A percentile compares a stretch with the other conserved stretches of the same genome.
These are phyloP conservation scores for Scutellaria baicalensis DNA, from an alignment of 257 asterid species.

Conservation along the genomic window DNA sequence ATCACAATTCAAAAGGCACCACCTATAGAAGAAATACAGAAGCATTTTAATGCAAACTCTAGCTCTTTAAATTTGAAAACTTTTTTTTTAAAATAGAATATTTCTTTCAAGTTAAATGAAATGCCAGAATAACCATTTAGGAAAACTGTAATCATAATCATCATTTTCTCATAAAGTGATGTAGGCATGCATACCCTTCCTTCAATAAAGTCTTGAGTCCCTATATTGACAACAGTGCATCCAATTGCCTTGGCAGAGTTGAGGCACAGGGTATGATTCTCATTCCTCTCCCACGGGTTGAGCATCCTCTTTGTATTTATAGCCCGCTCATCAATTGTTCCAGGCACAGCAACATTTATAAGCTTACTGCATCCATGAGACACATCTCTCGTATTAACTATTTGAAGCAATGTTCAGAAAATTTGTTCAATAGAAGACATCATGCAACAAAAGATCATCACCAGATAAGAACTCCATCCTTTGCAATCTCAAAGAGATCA, in stretches of 20 bases:
- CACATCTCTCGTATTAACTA: not conserved
- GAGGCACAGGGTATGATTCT: constrained; percentile 95
- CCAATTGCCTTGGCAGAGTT: constrained; percentile 99
- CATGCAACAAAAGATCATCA: constrained; percentile 21
- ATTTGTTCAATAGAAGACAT: not conserved
- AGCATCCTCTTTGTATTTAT: constrained; percentile 82
- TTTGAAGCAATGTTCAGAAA: not conserved
- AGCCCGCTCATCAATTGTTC: constrained; percentile 96
- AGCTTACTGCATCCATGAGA: constrained; percentile 67
- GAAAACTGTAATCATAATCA: not conserved
- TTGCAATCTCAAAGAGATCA: constrained; percentile 91
- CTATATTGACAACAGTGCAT: constrained; percentile 92
- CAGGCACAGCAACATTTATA: constrained; percentile 95
- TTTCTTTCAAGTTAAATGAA: not conserved
- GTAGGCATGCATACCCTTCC: constrained; percentile 68
- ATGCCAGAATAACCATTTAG: not conserved
- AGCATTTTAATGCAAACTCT: not conserved
- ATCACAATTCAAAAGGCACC: not conserved
- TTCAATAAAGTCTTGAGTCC: constrained; percentile 93
- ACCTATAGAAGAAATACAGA: not conserved
- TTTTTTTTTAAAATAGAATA: not conserved
- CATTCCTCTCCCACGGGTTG: constrained; percentile 99
- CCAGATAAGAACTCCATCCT: constrained; percentile 99
- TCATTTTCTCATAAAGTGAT: not conserved
- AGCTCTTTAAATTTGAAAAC: not conserved